These are phyloP conservation scores for Alternaria metachromatica DNA, from an alignment of 2,329 filamentous ascomycete genomes.

Conservation along the genomic window DNA sequence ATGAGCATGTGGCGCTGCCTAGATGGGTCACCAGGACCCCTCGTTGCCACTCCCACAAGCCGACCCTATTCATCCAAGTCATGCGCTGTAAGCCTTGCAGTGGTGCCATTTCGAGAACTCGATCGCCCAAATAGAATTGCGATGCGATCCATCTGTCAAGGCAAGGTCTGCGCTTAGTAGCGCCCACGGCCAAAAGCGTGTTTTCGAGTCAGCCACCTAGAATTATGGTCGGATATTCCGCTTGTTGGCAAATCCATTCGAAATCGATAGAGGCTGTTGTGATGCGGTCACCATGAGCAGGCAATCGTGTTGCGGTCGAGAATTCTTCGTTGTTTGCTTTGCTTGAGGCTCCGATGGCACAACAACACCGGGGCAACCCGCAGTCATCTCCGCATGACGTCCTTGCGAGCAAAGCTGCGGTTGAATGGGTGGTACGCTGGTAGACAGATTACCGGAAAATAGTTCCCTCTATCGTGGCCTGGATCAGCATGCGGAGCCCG, in stretches of 20 bases:
- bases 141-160: background rate
- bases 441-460: background rate
- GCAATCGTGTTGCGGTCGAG: background rate
- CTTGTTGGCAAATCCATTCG: background rate
- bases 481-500: background rate
- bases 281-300: no score
- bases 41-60: background rate
- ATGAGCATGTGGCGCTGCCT: background rate
- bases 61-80: background rate
- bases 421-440: background rate
- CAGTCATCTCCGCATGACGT: background rate
- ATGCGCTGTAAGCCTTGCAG: background rate
- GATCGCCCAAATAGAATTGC: background rate
- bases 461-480: background rate
- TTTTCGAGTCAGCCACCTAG: background rate
- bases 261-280: background rate
- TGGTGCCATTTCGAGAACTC: background rate
- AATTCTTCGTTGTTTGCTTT: background rate
- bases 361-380: background rate
- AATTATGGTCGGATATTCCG: background rate
- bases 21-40: background rate
- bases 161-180: background rate
- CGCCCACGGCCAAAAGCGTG: background rate
- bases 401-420: background rate
- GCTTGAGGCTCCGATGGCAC: background rate